Base-by-base conservation (phyloP, 495 filamentous ascomycete species). In the Lophiostoma macrostomum region DNA sequence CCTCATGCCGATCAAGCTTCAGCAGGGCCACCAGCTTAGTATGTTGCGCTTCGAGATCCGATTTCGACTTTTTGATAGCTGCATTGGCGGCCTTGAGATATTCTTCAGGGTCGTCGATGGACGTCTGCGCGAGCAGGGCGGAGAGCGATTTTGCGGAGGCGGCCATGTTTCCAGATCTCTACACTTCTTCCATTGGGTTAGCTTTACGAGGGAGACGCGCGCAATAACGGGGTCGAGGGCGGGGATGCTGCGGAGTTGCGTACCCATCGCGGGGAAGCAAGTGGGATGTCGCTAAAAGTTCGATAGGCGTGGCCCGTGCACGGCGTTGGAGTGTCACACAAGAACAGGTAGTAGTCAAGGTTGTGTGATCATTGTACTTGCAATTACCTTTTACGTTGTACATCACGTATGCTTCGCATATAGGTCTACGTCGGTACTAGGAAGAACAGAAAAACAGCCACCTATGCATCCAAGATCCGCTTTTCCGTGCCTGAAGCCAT, bases 1-100 rank as follows among this genome's bases (percentile, higher is more conserved):
- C 93, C 16, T 93, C 85, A 68, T 85, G 96, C 51, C 91, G 88
- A 67, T 99, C 94, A 42, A 97, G 83, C 66, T 94, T 95, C 43
- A 97, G 71, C 29, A 99, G 77, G 10, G 93, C 90, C 30, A 97
- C 86, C 8, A 84, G 77, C 56, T 88, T 89, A 29, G 84, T 84
- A 67, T 86, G 85, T 36, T 87, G 87, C 5, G 87, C 84, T 20
- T 84, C 76, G 23, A 76, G 39, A 55, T 91, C 82, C 35, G 66
- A 71, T 63, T 81, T 84, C 2, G 78, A 79, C 22, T 78, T 77
- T 65, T 79, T 80, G 29, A 93, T 74, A 3, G 76, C 73, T 29
- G 77, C 76, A 69, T 93, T 87, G 64, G 84, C 82, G 38, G 87
- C 81, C 56, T 77, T 77, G 12, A 91, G 74, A 28, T 87, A 70